These are phyloP conservation scores for Tolypocladium tropicale DNA, from an alignment of 2,329 filamentous ascomycete genomes.

Conservation along the genomic window DNA sequence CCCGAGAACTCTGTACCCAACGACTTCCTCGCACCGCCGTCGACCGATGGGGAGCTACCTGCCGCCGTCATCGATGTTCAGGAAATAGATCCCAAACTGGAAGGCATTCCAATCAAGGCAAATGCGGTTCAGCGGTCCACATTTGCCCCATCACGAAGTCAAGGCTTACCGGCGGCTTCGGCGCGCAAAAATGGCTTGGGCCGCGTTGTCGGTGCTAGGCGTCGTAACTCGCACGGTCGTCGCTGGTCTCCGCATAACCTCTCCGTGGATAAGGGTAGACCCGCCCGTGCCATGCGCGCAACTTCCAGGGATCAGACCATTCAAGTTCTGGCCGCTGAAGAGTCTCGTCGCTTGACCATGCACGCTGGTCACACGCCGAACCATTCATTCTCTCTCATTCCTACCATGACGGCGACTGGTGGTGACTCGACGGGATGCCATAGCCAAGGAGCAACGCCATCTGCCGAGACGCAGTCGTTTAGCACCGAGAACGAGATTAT, in stretches of 20 bases:
- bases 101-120: slow-evolving; percentile 47
- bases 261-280: slow-evolving; percentile 1
- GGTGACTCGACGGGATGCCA: slow-evolving; percentile 14
- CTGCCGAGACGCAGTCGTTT: slow-evolving; percentile 7
- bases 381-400: slow-evolving; percentile 44
- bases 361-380: slow-evolving; percentile 54
- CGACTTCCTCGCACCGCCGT: slow-evolving; percentile 24
- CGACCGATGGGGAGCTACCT: slow-evolving; percentile 19
- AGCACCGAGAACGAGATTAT: not conserved
- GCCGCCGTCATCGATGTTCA: slow-evolving; percentile 45
- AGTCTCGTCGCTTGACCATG: slow-evolving; percentile 44
- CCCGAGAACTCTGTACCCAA: slow-evolving; percentile 21
- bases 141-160: slow-evolving; percentile 29
- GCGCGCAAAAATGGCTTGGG: slow-evolving; percentile 12
- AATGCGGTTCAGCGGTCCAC: slow-evolving; percentile 42
- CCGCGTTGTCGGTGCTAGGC: not conserved
- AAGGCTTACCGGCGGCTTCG: slow-evolving; percentile 17
- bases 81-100: slow-evolving; percentile 47
- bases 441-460: slow-evolving; percentile 19
- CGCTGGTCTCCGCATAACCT: not conserved
- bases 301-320: slow-evolving; percentile 32
- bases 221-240: not conserved
- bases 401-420: slow-evolving; percentile 31
- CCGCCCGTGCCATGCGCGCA: slow-evolving; percentile 11
- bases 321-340: slow-evolving; percentile 35